These are phyloP conservation scores for Calonectria henricotiae DNA, from an alignment of 2,329 filamentous ascomycete genomes.

Conservation along the genomic window DNA sequence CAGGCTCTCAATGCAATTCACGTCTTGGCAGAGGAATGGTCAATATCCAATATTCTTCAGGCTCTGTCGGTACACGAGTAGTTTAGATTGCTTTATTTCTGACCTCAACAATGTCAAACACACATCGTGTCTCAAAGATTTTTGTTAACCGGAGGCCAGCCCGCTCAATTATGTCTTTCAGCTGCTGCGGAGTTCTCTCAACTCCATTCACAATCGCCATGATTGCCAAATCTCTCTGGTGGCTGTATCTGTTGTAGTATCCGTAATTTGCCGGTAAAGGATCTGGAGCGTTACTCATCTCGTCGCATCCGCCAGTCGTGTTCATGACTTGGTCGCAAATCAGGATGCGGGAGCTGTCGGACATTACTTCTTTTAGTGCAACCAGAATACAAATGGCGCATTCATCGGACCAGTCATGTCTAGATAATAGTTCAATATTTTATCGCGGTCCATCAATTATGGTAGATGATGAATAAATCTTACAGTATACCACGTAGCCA, in stretches of 20 bases:
- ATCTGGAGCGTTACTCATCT: not conserved
- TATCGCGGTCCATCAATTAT: not conserved
- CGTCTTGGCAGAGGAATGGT: constrained; percentile 10
- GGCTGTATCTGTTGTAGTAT: not conserved
- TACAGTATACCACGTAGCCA: constrained; percentile 9
- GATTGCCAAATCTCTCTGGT: not conserved
- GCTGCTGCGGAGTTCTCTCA: not conserved
- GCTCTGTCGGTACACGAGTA: not conserved
- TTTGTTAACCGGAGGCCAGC: not conserved
- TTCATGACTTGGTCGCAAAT: constrained; percentile 15
- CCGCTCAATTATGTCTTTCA: not conserved
- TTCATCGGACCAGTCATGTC: constrained; percentile 1
- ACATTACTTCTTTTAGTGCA: not conserved
- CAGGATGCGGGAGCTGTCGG: not conserved
- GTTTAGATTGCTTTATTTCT: not conserved
- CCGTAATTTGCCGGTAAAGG: constrained; percentile 1
- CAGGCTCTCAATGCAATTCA: not conserved
- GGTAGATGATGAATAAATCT: not conserved
- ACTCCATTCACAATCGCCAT: constrained; percentile 3
- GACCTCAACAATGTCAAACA: not conserved
- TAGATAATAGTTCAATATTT: not conserved
- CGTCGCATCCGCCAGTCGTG: not conserved
- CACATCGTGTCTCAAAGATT: not conserved
- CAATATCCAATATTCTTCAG: not conserved
- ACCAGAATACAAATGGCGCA: not conserved